These are phyloP conservation scores for Geosmithia morbida DNA, from an alignment of 2,329 filamentous ascomycete species.

Conservation along the genomic window DNA sequence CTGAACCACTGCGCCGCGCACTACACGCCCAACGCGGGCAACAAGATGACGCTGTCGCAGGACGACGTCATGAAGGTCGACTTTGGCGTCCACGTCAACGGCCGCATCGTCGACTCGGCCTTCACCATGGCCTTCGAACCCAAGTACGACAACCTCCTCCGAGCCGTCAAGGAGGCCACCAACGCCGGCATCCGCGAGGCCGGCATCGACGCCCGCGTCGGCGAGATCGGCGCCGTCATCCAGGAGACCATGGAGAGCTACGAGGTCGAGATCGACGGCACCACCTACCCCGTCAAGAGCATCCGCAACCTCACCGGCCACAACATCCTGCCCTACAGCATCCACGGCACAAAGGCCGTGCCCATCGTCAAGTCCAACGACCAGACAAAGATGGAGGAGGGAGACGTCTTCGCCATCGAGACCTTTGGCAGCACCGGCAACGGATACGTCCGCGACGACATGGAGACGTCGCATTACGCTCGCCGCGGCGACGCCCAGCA, in stretches of 20 bases:
- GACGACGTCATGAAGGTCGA: slow-evolving; percentile 74
- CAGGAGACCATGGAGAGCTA: slow-evolving; percentile 92
- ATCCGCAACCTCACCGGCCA: slow-evolving; percentile 84
- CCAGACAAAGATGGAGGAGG: slow-evolving; percentile 94
- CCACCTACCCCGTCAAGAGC: slow-evolving; percentile 65
- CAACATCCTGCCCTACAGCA: slow-evolving; percentile 77
- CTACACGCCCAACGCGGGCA: slow-evolving; percentile 77
- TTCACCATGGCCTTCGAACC: slow-evolving; percentile 68
- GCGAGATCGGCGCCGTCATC: slow-evolving; percentile 70
- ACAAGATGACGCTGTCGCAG: slow-evolving; percentile 58
- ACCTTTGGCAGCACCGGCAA: slow-evolving; percentile 91
- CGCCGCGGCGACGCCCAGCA: slow-evolving; percentile 59
- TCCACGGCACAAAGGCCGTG: slow-evolving; percentile 86
- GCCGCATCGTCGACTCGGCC: slow-evolving; percentile 67
- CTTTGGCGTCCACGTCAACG: slow-evolving; percentile 69
- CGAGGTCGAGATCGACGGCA: slow-evolving; percentile 71
- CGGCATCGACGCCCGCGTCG: slow-evolving; percentile 80
- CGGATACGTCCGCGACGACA: slow-evolving; percentile 75
- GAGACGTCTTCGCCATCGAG: slow-evolving; percentile 89
- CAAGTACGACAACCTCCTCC: slow-evolving; percentile 59
- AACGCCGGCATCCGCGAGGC: slow-evolving; percentile 76
- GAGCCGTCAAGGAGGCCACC: slow-evolving; percentile 60
- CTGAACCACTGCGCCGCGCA: slow-evolving; percentile 78
- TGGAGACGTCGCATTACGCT: slow-evolving; percentile 84
- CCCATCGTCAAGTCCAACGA: slow-evolving; percentile 84